Evolutionary conservation across 495 filamentous ascomycete species (phyloP).

Genomic region (Penicillium mononematosum): DNA sequence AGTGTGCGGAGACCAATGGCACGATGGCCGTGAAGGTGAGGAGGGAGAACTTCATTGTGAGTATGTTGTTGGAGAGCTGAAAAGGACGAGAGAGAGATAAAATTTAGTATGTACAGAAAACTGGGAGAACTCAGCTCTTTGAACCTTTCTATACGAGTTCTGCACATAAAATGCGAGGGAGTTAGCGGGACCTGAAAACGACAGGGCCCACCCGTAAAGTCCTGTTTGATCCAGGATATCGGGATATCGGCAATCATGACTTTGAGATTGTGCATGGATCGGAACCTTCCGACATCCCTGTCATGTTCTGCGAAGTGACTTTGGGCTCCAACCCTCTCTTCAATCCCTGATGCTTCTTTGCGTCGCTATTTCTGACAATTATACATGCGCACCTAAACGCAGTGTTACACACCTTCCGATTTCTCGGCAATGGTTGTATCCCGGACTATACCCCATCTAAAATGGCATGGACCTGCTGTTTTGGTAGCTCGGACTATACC

Average conservation of each 20-base stretch:
- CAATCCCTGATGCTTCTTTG: not conserved
- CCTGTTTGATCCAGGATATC: not conserved
- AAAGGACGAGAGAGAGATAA: too few species aligned
- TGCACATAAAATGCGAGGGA: not conserved
- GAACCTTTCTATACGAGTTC: not conserved
- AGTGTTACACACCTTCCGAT: not conserved
- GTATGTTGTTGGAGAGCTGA: not conserved
- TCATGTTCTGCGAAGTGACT: not conserved
- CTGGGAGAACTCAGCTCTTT: not conserved
- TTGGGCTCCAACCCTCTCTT: not conserved
- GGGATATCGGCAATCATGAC: not conserved
- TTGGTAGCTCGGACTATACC: not conserved
- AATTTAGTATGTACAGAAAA: not conserved
- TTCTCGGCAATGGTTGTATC: not conserved
- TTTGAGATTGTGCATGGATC: not conserved
- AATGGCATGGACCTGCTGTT: not conserved
- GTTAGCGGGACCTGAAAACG: constrained; percentile 2
- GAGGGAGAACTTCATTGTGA: constrained; percentile 29
- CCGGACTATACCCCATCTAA: not conserved
- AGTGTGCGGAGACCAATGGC: constrained; percentile 56
- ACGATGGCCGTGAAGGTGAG: constrained; percentile 33
- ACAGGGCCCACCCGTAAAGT: not conserved
- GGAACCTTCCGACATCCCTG: not conserved
- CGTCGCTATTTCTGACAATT: not conserved
- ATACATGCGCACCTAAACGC: not conserved